Percentiles rank a stretch among this genome's conserved stretches.
These are phyloP conservation scores for Psilocybe subaeruginosa DNA, from an alignment of 768 basidiomycete genomes.

Conservation along the genomic window DNA sequence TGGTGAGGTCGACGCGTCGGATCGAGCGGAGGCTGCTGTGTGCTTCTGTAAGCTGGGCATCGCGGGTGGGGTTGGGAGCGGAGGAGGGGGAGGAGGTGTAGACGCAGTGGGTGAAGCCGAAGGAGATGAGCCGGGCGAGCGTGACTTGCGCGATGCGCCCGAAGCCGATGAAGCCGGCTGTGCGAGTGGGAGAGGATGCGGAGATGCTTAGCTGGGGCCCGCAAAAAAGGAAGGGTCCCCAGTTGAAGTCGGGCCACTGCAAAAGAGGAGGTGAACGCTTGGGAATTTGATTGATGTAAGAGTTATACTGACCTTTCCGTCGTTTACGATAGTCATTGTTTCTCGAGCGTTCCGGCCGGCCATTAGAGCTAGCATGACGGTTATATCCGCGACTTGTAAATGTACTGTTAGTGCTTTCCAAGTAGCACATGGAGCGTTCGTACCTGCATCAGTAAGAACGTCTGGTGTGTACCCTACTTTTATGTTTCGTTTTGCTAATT, in stretches of 20 bases:
- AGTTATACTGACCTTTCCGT: constrained; percentile 57
- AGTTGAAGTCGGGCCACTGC: constrained; percentile 80
- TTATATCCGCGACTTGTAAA: constrained; percentile 79
- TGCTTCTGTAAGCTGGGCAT: constrained; percentile 31
- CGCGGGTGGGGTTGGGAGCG: constrained; percentile 44
- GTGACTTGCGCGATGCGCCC: constrained; percentile 92
- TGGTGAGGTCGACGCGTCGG: constrained; percentile 60
- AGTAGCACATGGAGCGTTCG: constrained; percentile 2
- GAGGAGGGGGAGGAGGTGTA: constrained; percentile 67
- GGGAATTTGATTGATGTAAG: not conserved
- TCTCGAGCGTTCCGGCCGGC: constrained; percentile 81
- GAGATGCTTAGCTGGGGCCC: constrained; percentile 78
- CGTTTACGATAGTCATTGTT: constrained; percentile 64
- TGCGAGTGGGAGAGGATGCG: constrained; percentile 52
- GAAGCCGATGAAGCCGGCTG: constrained; percentile 91
- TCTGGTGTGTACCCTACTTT: constrained; percentile 92
- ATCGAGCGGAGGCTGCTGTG: constrained; percentile 42
- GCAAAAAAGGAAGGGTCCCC: constrained; percentile 85
- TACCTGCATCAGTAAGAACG: constrained; percentile 90
- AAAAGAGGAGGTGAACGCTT: not conserved
- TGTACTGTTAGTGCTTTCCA: not conserved
- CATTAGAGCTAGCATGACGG: constrained; percentile 93
- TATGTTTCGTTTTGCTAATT: constrained; percentile 61
- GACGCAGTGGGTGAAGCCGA: constrained; percentile 76
- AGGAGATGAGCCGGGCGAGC: constrained; percentile 76